A percentile compares a stretch with the other conserved stretches of the same genome.
phyloP scores from a whole-genome alignment of 805 yeast species.

The Candida hispaniensis region DNA sequence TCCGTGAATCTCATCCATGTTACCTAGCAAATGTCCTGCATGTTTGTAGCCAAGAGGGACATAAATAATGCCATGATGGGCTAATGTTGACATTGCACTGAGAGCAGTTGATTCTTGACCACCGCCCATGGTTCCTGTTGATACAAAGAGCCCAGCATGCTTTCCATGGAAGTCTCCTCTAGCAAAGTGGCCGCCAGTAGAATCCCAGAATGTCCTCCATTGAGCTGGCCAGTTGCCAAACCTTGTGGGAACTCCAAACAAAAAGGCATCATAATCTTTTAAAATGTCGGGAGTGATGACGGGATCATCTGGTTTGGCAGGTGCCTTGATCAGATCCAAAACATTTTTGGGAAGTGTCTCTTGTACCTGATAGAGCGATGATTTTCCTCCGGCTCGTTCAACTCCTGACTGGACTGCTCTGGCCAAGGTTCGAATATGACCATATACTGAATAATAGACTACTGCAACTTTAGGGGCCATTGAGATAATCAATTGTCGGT shows the following conservation, averaged over 20 bases:
- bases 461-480: constrained; percentile 49
- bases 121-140: constrained; percentile 66
- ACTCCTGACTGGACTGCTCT: constrained; percentile 59
- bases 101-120: constrained; percentile 66
- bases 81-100: constrained; percentile 46
- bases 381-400: constrained; percentile 55
- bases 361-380: constrained; percentile 65
- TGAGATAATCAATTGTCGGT: constrained; percentile 4
- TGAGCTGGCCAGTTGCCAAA: constrained; percentile 69
- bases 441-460: constrained; percentile 70
- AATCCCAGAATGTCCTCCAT: constrained; percentile 65
- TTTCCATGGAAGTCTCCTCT: constrained; percentile 59
- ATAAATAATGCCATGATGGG: constrained; percentile 68
- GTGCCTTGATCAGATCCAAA: constrained; percentile 52
- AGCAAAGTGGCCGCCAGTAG: constrained; percentile 70
- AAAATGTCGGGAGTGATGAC: constrained; percentile 48
- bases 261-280: constrained; percentile 54
- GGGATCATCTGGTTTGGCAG: constrained; percentile 39
- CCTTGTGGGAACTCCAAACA: constrained; percentile 75
- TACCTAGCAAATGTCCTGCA: constrained; percentile 44
- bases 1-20: constrained; percentile 63
- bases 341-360: constrained; percentile 63
- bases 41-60: constrained; percentile 67
- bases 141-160: constrained; percentile 62
- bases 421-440: constrained; percentile 63